Evolutionary conservation across 2,329 filamentous ascomycete genomes (phyloP).

Genomic region (Coleophoma cylindrospora): DNA sequence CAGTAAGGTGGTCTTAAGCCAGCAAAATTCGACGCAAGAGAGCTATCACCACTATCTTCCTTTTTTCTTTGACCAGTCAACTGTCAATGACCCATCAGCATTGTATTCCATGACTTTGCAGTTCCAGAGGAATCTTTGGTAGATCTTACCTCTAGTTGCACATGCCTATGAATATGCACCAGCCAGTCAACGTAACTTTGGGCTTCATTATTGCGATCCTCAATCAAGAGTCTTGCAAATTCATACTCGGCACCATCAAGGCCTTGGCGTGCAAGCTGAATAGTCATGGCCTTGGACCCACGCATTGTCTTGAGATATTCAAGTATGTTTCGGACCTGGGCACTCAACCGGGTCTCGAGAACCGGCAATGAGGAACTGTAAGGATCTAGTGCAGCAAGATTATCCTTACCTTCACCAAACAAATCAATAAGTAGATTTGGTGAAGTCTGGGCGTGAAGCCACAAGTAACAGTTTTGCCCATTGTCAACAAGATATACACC

Average conservation of each 20-base stretch:
- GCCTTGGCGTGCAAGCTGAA: slow-evolving; percentile 88
- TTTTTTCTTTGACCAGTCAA: slow-evolving; percentile 67
- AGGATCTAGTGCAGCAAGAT: slow-evolving; percentile 72
- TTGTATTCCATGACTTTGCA: not conserved
- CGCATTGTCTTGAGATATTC: slow-evolving; percentile 78
- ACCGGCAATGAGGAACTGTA: slow-evolving; percentile 77
- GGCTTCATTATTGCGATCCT: slow-evolving; percentile 96
- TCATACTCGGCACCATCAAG: slow-evolving; percentile 95
- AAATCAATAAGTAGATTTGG: slow-evolving; percentile 88
- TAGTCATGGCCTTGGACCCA: slow-evolving; percentile 80
- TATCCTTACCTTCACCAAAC: slow-evolving; percentile 71
- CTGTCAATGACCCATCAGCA: slow-evolving; percentile 30
- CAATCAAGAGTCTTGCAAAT: slow-evolving; percentile 84
- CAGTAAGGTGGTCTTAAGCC: slow-evolving; percentile 57
- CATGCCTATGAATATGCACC: slow-evolving; percentile 87
- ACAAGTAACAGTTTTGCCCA: slow-evolving; percentile 84
- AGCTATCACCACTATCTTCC: slow-evolving; percentile 50
- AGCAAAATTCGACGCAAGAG: slow-evolving; percentile 48
- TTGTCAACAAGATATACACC: slow-evolving; percentile 95
- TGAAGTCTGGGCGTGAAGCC: slow-evolving; percentile 89
- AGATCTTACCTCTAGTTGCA: slow-evolving; percentile 74
- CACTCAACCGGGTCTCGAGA: slow-evolving; percentile 87
- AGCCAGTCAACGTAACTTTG: slow-evolving; percentile 99
- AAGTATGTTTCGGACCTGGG: slow-evolving; percentile 88
- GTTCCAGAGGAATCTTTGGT: not conserved